Conservation (phyloP, 2,329 filamentous ascomycete species). For the Ceratocystis alfenasii region DNA sequence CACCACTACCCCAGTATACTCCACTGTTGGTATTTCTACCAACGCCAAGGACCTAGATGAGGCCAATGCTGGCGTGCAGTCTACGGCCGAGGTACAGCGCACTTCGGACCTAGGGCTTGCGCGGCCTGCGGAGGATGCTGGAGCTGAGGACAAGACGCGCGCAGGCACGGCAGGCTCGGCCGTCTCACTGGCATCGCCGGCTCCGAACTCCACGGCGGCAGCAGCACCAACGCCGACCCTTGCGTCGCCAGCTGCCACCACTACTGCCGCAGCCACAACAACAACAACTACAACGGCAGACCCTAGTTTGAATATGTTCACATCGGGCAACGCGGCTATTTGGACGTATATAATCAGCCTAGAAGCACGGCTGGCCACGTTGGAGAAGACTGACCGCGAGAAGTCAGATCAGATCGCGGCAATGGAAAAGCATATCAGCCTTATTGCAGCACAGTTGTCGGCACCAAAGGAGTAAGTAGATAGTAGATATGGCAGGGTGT, state of each 20-base stretch:
- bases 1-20: constrained; percentile 47
- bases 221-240: constrained; percentile 44
- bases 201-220: constrained; percentile 36
- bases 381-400: constrained; percentile 33
- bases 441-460: constrained; percentile 28
- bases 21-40: constrained; percentile 65
- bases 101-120: constrained; percentile 36
- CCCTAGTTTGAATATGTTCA: constrained; percentile 56
- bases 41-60: constrained; percentile 66
- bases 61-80: constrained; percentile 38
- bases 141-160: constrained; percentile 36
- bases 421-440: constrained; percentile 30
- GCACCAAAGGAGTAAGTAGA: neutral
- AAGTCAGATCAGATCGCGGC: constrained; percentile 31
- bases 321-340: constrained; percentile 46
- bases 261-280: constrained; percentile 24
- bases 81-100: constrained; percentile 30
- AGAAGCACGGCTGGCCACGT: constrained; percentile 45
- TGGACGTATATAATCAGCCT: constrained; percentile 62
- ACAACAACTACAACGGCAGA: constrained; percentile 27
- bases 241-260: constrained; percentile 28
- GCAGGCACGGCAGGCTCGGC: neutral
- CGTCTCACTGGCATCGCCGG: neutral
- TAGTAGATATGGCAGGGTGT: neutral
- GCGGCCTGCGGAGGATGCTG: constrained; percentile 29